These are phyloP conservation scores for Bruguiera sexangula DNA, from an alignment of 345 rosid species.

Conservation along the genomic window DNA sequence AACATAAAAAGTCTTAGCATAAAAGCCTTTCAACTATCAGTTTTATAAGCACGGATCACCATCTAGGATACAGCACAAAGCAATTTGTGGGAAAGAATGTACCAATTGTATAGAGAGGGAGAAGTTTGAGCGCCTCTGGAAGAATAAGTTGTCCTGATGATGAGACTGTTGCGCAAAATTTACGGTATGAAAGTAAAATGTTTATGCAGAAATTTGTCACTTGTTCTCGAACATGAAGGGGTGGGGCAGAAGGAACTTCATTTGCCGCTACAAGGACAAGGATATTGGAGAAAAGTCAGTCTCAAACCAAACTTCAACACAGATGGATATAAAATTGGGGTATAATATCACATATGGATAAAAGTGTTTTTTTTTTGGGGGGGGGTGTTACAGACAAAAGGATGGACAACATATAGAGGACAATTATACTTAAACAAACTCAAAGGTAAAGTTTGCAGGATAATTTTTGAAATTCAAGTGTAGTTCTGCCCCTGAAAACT, in stretches of 20 bases:
- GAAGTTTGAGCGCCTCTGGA: slow-evolving; percentile 89
- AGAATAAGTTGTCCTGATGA: slow-evolving; percentile 83
- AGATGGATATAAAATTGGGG: too few species aligned
- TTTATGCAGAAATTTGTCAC: slow-evolving; percentile 58
- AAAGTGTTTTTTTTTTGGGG: too few species aligned
- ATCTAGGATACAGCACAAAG: neutral
- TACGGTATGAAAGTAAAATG: slow-evolving; percentile 70
- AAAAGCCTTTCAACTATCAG: neutral
- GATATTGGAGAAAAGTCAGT: neutral
- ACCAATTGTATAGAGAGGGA: slow-evolving; percentile 86
- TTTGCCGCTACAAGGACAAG: slow-evolving; percentile 48
- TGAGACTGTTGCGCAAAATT: slow-evolving; percentile 85
- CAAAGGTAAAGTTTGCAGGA: too few species aligned
- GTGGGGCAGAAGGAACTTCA: slow-evolving; percentile 65
- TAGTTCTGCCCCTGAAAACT: too few species aligned
- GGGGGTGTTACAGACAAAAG: too few species aligned
- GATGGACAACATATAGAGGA: too few species aligned
- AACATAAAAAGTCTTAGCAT: too few species aligned
- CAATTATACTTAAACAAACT: too few species aligned
- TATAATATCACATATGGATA: too few species aligned
- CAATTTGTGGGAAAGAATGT: slow-evolving; percentile 15
- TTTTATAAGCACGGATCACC: neutral
- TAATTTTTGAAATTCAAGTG: too few species aligned
- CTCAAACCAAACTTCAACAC: too few species aligned
- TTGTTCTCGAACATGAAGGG: slow-evolving; percentile 56